These are phyloP conservation scores for Conticribra weissflogii DNA, from an alignment of 108 stramenopile genomes.

Conservation along the genomic window DNA sequence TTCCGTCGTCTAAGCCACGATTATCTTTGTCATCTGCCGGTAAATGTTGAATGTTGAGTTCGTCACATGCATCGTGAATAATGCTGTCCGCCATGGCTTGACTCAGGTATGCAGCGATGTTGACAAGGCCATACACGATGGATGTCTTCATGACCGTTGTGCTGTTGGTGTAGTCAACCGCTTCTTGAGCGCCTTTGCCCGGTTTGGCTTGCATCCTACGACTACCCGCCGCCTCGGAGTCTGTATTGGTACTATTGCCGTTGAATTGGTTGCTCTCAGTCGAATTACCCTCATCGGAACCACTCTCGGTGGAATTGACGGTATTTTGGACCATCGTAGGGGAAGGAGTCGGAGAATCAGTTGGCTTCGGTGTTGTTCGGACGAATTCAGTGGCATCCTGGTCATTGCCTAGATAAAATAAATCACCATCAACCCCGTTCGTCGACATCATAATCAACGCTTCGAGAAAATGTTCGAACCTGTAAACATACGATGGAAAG, in stretches of 20 bases:
- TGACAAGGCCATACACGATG: conserved; percentile 48
- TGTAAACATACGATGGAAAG: conserved; percentile 41
- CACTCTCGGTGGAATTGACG: too few relatives aligned
- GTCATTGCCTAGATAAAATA: conserved; percentile 37
- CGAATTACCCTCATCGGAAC: too few relatives aligned
- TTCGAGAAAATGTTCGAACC: conserved; percentile 40
- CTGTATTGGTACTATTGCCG: too few relatives aligned
- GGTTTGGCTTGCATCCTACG: too few relatives aligned
- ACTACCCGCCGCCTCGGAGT: too few relatives aligned
- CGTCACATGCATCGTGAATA: conserved; percentile 54
- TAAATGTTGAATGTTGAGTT: conserved; percentile 42
- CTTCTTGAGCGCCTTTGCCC: conserved; percentile 3
- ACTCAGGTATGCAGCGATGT: conserved; percentile 52
- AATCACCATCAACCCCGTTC: conserved; percentile 27
- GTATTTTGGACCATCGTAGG: background rate
- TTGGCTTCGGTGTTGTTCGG: background rate
- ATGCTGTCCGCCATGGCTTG: conserved; percentile 61
- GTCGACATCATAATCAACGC: conserved; percentile 29
- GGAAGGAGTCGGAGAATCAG: background rate
- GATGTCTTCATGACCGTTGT: conserved; percentile 10
- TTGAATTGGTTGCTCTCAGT: too few relatives aligned
- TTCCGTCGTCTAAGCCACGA: conserved; percentile 41
- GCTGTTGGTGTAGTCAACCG: background rate
- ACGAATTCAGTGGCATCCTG: conserved; percentile 5
- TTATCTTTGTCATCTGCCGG: conserved; percentile 28